A percentile compares a stretch with the other conserved stretches of the same genome.
Conservation (phyloP, 257 asterid species). For the Paraleonurus japonicus region DNA sequence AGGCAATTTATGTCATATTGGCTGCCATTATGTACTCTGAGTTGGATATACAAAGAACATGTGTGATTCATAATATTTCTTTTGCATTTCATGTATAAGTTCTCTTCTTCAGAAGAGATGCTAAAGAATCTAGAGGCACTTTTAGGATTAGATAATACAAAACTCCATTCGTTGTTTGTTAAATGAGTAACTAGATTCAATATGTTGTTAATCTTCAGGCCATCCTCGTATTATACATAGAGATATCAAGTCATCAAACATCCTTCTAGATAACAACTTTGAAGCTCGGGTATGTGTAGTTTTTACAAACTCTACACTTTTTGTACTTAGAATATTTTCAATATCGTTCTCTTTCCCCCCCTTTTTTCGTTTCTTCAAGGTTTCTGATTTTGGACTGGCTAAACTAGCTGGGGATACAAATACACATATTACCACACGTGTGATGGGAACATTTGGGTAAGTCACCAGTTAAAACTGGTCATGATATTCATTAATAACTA, state of each 20-base stretch:
- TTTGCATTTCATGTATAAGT: background rate
- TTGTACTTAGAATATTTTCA: background rate
- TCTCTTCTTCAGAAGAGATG: slow-evolving; percentile 11
- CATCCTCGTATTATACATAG: slow-evolving; percentile 85
- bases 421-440: slow-evolving; percentile 74
- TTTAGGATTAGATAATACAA: slow-evolving; percentile 5
- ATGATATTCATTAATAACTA: slow-evolving; percentile 9
- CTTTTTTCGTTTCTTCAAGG: slow-evolving; percentile 38
- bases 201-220: slow-evolving; percentile 40
- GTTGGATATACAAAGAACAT: background rate
- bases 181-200: background rate
- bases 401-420: slow-evolving; percentile 60
- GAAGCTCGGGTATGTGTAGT: slow-evolving; percentile 69
- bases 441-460: slow-evolving; percentile 83
- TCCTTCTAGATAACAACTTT: slow-evolving; percentile 65
- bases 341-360: background rate
- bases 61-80: background rate
- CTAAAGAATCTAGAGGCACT: slow-evolving; percentile 9
- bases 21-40: slow-evolving; percentile 1
- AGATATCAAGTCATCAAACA: slow-evolving; percentile 84
- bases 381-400: slow-evolving; percentile 86
- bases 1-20: background rate
- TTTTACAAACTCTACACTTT: background rate
- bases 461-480: slow-evolving; percentile 16
- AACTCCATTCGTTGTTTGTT: background rate